A percentile compares a stretch with the other conserved stretches of the same genome.
Conservation (phyloP, 2,329 filamentous ascomycete species). For the Boeremia exigua region DNA sequence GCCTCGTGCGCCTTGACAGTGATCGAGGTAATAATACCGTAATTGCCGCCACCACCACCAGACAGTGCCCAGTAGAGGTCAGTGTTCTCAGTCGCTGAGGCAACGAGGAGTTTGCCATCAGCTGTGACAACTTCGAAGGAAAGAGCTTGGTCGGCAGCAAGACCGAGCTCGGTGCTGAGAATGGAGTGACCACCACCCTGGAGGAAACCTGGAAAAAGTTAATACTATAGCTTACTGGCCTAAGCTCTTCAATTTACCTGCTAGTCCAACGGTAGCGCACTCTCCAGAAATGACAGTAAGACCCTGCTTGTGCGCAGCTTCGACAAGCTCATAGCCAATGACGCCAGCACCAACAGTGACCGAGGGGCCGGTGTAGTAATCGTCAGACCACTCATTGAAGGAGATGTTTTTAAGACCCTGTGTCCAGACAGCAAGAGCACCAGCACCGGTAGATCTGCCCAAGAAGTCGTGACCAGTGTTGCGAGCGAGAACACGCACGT, state of each 20-base stretch:
- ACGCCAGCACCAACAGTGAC: conserved; percentile 39
- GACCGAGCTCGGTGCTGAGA: conserved; percentile 29
- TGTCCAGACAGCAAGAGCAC: conserved; percentile 39
- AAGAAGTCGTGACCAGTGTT: conserved; percentile 41
- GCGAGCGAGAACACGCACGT: conserved; percentile 34
- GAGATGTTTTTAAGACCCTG: conserved; percentile 34
- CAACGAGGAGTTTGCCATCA: conserved; percentile 36
- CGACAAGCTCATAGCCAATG: conserved; percentile 32
- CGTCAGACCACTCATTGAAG: conserved; percentile 28
- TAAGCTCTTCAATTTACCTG: conserved; percentile 17
- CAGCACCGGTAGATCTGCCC: conserved; percentile 39
- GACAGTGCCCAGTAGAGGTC: conserved; percentile 48
- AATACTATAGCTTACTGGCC: background rate
- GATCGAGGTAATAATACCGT: conserved; percentile 38
- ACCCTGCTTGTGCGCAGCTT: conserved; percentile 25
- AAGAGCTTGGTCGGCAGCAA: conserved; percentile 41
- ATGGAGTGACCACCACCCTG: conserved; percentile 41
- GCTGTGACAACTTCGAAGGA: conserved; percentile 42
- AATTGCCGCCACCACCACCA: conserved; percentile 42
- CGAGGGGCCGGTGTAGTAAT: conserved; percentile 34
- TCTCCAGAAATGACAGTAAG: conserved; percentile 36
- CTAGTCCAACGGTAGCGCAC: conserved; percentile 43
- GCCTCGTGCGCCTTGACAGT: conserved; percentile 38
- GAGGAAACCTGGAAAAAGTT: conserved; percentile 27
- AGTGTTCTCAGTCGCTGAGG: conserved; percentile 34